A percentile compares a stretch with the other conserved stretches of the same genome.
Conservation (phyloP, 2,329 filamentous ascomycete species). For the Colletotrichum limetticola region DNA sequence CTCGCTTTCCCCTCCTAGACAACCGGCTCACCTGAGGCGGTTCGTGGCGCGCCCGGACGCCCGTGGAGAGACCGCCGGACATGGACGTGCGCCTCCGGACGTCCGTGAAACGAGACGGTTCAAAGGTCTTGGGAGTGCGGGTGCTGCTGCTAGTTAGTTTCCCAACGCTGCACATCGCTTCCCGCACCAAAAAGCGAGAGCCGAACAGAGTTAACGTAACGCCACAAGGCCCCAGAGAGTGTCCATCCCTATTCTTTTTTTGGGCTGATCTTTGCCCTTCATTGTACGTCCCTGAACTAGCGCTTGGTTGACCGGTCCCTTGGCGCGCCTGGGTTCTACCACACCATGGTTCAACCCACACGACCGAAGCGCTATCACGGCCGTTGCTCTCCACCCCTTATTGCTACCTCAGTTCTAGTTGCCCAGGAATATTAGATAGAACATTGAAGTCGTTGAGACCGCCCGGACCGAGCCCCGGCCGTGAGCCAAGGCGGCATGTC, state of each 20-base stretch:
- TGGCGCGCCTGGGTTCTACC: conserved; percentile 8
- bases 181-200: conserved; percentile 33
- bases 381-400: not conserved
- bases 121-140: not conserved
- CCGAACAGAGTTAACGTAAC: conserved; percentile 10
- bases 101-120: conserved; percentile 33
- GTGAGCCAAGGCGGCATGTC: conserved; percentile 31
- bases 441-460: not conserved
- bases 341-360: not conserved
- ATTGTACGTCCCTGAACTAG: conserved; percentile 14
- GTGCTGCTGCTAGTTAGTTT: conserved; percentile 20
- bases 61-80: conserved; percentile 35
- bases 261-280: conserved; percentile 3
- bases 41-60: conserved; percentile 26
- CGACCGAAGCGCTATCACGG: not conserved
- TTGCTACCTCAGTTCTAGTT: not conserved
- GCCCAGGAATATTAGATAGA: not conserved
- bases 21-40: conserved; percentile 23
- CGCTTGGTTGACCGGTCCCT: not conserved
- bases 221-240: conserved; percentile 2
- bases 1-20: not conserved
- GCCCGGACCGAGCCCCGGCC: conserved; percentile 24
- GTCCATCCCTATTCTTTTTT: conserved; percentile 12
- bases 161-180: conserved; percentile 23
- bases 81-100: conserved; percentile 28